A percentile compares a stretch with the other conserved stretches of the same genome.
Conservation (phyloP, 805 yeast species). For the Huiozyma naganishii region DNA sequence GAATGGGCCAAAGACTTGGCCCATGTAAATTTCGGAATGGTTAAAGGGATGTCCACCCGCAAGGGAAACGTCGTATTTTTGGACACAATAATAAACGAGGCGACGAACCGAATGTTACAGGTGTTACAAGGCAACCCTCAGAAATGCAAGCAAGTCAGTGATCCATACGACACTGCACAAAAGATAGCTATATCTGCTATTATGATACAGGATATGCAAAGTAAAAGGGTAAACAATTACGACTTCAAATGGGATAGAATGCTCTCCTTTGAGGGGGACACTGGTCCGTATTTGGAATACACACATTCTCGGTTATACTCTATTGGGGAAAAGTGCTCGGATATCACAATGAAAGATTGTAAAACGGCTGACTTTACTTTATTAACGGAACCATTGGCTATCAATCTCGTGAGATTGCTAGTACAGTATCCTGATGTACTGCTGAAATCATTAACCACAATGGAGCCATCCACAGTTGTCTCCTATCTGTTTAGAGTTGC, state of each 20-base stretch:
- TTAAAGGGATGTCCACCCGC: constrained; percentile 96
- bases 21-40: constrained; percentile 96
- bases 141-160: constrained; percentile 84
- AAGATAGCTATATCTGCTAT: constrained; percentile 93
- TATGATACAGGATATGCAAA: constrained; percentile 98
- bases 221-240: constrained; percentile 92
- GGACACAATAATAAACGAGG: constrained; percentile 86
- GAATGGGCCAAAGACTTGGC: constrained; percentile 73
- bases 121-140: constrained; percentile 88
- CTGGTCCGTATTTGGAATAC: constrained; percentile 97
- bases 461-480: constrained; percentile 89
- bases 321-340: constrained; percentile 71
- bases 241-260: constrained; percentile 96
- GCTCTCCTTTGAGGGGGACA: constrained; percentile 97
- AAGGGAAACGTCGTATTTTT: constrained; percentile 97
- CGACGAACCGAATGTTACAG: constrained; percentile 88
- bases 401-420: constrained; percentile 59
- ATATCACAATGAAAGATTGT: constrained; percentile 35
- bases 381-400: constrained; percentile 62
- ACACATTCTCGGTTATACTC: constrained; percentile 96
- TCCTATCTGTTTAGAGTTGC: constrained; percentile 87
- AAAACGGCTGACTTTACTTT: constrained; percentile 45
- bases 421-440: constrained; percentile 88
- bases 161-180: constrained; percentile 93
- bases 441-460: constrained; percentile 69